Conservation (phyloP, 2,329 filamentous ascomycete species). For the Penicillium sp. region DNA sequence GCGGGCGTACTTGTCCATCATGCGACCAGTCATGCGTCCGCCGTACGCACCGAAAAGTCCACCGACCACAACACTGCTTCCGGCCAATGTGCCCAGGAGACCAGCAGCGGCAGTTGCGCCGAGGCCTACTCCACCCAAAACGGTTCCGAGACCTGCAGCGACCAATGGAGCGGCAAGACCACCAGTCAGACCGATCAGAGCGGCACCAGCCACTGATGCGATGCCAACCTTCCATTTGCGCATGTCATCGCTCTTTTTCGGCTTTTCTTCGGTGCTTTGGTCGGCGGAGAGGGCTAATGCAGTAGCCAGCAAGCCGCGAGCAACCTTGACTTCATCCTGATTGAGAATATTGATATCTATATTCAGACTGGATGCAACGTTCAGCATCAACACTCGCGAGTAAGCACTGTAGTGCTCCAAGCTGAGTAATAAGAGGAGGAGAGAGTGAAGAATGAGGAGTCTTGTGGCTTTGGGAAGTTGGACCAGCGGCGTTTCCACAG, state of each 20-base stretch:
- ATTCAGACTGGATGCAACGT: conserved; percentile 70
- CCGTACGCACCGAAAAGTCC: conserved; percentile 91
- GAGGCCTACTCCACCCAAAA: conserved; percentile 76
- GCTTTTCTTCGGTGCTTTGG: conserved; percentile 72
- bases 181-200: conserved; percentile 79
- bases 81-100: conserved; percentile 76
- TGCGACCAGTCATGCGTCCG: conserved; percentile 76
- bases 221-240: conserved; percentile 81
- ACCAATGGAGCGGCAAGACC: conserved; percentile 77
- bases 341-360: conserved; percentile 66
- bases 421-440: conserved; percentile 73
- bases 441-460: conserved; percentile 69
- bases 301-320: conserved; percentile 71
- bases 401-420: conserved; percentile 76
- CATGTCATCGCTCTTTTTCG: conserved; percentile 65
- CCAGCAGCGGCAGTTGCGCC: conserved; percentile 73
- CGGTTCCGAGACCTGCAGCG: conserved; percentile 74
- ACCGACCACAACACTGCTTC: conserved; percentile 77
- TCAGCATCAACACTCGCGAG: conserved; percentile 70
- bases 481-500: conserved; percentile 60
- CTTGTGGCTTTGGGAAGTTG: conserved; percentile 46
- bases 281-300: conserved; percentile 78
- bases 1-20: conserved; percentile 83
- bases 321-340: conserved; percentile 74
- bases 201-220: conserved; percentile 84